phyloP scores from a whole-genome alignment of 2,329 filamentous ascomycete genomes.

The Penicillium sp. region DNA sequence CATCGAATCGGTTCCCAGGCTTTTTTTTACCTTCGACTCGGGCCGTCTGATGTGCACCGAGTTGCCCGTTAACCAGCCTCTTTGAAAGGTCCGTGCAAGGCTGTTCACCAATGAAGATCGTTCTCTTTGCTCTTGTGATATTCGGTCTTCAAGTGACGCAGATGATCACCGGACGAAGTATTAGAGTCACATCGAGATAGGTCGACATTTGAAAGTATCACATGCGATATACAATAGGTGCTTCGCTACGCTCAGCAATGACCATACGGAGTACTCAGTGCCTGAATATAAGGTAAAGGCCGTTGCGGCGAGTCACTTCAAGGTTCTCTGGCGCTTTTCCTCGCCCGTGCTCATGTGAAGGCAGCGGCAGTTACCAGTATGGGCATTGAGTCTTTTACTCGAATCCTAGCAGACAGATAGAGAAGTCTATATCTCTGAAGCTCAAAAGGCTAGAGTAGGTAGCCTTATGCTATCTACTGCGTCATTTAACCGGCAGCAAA shows the following conservation, averaged over 20 bases:
- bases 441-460: too few species aligned
- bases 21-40: background rate
- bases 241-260: too few species aligned
- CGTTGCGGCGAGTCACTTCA: too few species aligned
- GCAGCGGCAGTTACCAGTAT: too few species aligned
- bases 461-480: too few species aligned
- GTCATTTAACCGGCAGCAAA: too few species aligned
- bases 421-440: too few species aligned
- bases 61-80: background rate
- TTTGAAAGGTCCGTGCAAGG: slow-evolving; percentile 14
- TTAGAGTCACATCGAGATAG: slow-evolving; percentile 1
- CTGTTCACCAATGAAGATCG: slow-evolving; percentile 13
- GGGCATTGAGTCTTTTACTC: too few species aligned
- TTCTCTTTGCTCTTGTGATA: slow-evolving; percentile 14
- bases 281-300: too few species aligned
- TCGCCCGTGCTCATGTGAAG: too few species aligned
- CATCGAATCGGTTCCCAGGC: background rate
- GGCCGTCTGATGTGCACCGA: background rate
- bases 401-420: too few species aligned
- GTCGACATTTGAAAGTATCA: background rate
- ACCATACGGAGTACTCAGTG: background rate
- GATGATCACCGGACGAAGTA: slow-evolving; percentile 18
- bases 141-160: slow-evolving; percentile 13
- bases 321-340: too few species aligned
- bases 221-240: background rate